Evolutionary conservation across 441 rosid species (phyloP).

Genomic region (Syzygium malaccense): DNA sequence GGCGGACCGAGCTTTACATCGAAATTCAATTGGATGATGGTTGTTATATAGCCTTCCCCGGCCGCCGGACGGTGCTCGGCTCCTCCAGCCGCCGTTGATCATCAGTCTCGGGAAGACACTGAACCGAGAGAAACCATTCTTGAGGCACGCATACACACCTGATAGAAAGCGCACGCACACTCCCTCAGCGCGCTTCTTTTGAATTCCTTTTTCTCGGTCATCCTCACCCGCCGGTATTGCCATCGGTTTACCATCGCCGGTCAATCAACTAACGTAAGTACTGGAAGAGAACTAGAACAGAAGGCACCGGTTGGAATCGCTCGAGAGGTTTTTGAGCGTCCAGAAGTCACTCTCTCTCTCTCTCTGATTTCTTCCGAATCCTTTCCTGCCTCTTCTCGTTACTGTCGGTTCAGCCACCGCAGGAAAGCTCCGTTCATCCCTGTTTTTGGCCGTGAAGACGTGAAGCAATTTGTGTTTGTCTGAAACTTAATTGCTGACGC

Average conservation of each 20-base stretch:
- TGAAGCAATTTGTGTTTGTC: background rate
- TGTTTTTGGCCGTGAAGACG: background rate
- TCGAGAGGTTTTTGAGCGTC: background rate
- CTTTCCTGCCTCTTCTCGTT: background rate
- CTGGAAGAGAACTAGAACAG: background rate
- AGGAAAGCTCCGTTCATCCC: too few species aligned
- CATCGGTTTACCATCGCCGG: background rate
- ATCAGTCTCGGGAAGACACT: background rate
- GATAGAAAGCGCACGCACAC: background rate
- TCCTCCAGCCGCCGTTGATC: background rate
- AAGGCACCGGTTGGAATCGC: background rate
- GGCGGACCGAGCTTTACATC: background rate
- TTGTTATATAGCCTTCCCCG: background rate
- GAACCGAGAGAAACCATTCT: background rate
- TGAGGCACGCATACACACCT: background rate
- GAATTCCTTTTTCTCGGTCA: background rate
- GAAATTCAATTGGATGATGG: background rate
- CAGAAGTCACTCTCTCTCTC: background rate
- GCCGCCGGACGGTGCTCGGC: background rate
- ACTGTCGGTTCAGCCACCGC: too few species aligned
- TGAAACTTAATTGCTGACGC: background rate
- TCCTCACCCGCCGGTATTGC: background rate
- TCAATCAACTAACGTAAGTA: background rate
- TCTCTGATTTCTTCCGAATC: background rate
- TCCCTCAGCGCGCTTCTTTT: background rate